Conservation (phyloP, 352 stramenopile species). For the Phytophthora syringae region DNA sequence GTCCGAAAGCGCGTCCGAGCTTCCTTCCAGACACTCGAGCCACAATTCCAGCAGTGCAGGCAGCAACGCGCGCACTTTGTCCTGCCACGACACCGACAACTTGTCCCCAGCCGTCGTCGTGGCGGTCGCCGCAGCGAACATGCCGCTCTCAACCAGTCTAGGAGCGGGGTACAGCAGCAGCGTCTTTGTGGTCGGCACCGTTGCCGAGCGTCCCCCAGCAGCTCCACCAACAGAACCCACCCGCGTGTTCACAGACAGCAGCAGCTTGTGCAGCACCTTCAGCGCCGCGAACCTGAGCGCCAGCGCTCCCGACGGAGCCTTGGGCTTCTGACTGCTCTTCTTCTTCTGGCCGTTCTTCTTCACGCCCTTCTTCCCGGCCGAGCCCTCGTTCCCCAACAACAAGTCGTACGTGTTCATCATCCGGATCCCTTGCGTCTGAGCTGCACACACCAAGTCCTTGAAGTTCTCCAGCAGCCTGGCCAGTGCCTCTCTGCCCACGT, state of each 20-base stretch:
- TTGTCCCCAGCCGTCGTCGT: slow-evolving; percentile 27
- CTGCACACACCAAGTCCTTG: slow-evolving; percentile 65
- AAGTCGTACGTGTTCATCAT: slow-evolving; percentile 85
- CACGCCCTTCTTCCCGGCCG: slow-evolving; percentile 28
- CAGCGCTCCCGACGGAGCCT: slow-evolving; percentile 47
- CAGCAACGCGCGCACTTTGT: slow-evolving; percentile 68
- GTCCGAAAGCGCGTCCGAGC: slow-evolving; percentile 61
- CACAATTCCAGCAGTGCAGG: slow-evolving; percentile 73
- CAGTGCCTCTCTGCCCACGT: slow-evolving; percentile 60
- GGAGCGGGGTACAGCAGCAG: slow-evolving; percentile 63
- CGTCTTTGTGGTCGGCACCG: slow-evolving; percentile 39
- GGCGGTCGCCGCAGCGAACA: slow-evolving; percentile 29
- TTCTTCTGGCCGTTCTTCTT: slow-evolving; percentile 20
- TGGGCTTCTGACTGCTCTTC: slow-evolving; percentile 60
- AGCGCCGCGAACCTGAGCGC: slow-evolving; percentile 66
- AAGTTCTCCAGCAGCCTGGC: slow-evolving; percentile 84
- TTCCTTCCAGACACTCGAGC: slow-evolving; percentile 73
- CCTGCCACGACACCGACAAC: slow-evolving; percentile 64
- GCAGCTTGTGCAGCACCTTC: slow-evolving; percentile 68
- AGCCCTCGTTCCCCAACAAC: slow-evolving; percentile 35
- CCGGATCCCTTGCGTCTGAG: slow-evolving; percentile 72
- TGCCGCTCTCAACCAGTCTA: slow-evolving; percentile 36
- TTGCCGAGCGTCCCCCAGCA: slow-evolving; percentile 14
- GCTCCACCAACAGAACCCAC: too few species aligned
- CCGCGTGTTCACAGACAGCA: slow-evolving; percentile 53